Percentiles rank a stretch among this genome's conserved stretches.
phyloP scores from a whole-genome alignment of 352 stramenopile species.

The Globisporangium mamillatum region DNA sequence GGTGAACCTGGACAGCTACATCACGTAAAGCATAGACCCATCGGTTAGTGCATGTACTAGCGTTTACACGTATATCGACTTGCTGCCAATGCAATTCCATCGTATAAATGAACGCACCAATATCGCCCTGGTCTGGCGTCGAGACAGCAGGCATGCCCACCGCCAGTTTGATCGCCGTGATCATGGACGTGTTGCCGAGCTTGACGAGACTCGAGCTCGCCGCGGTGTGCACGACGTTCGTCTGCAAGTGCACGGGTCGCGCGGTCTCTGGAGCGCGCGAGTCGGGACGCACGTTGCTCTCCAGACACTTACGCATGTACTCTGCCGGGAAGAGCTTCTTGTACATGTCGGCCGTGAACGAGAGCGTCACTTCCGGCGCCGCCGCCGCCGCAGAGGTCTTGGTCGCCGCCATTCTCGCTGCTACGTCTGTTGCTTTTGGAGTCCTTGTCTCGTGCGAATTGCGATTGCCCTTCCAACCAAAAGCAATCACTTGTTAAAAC shows the following conservation, averaged over 20 bases:
- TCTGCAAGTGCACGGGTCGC: conserved; percentile 63
- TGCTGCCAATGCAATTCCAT: not conserved
- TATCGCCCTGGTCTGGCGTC: conserved; percentile 73
- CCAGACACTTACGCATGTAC: conserved; percentile 64
- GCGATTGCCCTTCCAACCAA: not conserved
- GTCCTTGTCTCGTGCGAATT: not conserved
- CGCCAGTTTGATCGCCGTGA: conserved; percentile 70
- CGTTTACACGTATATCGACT: not conserved
- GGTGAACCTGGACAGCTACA: conserved; percentile 73
- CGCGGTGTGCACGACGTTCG: conserved; percentile 56
- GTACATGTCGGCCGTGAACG: conserved; percentile 70
- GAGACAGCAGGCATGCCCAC: conserved; percentile 66
- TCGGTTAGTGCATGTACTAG: not conserved
- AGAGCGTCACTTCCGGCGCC: conserved; percentile 26
- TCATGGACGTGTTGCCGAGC: conserved; percentile 65
- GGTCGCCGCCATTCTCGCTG: not conserved
- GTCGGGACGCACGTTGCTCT: conserved; percentile 57
- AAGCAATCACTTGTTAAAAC: too few species aligned
- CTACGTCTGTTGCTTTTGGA: not conserved
- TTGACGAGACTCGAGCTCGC: conserved; percentile 75
- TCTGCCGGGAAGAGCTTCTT: conserved; percentile 72
- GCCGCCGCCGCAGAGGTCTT: conserved; percentile 1
- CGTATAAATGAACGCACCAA: conserved; percentile 33
- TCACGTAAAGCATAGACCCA: not conserved
- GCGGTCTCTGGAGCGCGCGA: conserved; percentile 42